A percentile compares a stretch with the other conserved stretches of the same genome.
Conservation (phyloP, 352 stramenopile genomes). For the Globisporangium apiculatum region DNA sequence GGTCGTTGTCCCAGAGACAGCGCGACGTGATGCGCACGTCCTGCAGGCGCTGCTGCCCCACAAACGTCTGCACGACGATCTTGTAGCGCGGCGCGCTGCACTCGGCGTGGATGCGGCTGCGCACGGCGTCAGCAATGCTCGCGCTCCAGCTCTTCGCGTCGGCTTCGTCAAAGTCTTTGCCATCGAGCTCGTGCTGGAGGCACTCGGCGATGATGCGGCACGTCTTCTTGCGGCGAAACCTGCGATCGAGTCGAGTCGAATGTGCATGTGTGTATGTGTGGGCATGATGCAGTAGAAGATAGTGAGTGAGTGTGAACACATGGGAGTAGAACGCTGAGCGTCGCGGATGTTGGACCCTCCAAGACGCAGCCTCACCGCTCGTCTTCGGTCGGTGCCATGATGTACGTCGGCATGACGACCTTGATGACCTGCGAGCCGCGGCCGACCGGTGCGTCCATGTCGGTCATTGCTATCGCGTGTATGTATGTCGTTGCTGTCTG, state of each 20-base stretch:
- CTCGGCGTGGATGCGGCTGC: slow-evolving; percentile 48
- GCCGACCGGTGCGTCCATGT: slow-evolving; percentile 29
- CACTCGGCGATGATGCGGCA: slow-evolving; percentile 67
- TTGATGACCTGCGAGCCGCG: slow-evolving; percentile 65
- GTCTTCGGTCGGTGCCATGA: slow-evolving; percentile 77
- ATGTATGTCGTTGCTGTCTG: neutral
- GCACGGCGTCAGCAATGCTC: slow-evolving; percentile 60
- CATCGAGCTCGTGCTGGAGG: slow-evolving; percentile 56
- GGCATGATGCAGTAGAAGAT: too few species aligned
- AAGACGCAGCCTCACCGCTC: slow-evolving; percentile 33
- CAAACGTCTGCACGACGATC: slow-evolving; percentile 91
- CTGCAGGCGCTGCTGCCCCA: slow-evolving; percentile 91
- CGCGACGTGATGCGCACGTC: slow-evolving; percentile 90
- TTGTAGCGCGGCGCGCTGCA: slow-evolving; percentile 89
- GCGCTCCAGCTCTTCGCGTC: slow-evolving; percentile 61
- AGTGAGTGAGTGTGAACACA: too few species aligned
- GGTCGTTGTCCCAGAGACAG: slow-evolving; percentile 91
- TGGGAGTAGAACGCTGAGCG: too few species aligned
- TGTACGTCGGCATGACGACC: slow-evolving; percentile 77
- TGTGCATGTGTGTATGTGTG: neutral
- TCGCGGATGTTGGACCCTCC: too few species aligned
- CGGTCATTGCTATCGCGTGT: slow-evolving; percentile 27
- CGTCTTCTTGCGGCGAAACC: slow-evolving; percentile 70
- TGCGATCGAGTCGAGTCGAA: slow-evolving; percentile 5
- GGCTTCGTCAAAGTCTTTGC: slow-evolving; percentile 70